Base-by-base conservation (phyloP, 2,329 filamentous ascomycete genomes). In the Trichoderma citrinoviride region DNA sequence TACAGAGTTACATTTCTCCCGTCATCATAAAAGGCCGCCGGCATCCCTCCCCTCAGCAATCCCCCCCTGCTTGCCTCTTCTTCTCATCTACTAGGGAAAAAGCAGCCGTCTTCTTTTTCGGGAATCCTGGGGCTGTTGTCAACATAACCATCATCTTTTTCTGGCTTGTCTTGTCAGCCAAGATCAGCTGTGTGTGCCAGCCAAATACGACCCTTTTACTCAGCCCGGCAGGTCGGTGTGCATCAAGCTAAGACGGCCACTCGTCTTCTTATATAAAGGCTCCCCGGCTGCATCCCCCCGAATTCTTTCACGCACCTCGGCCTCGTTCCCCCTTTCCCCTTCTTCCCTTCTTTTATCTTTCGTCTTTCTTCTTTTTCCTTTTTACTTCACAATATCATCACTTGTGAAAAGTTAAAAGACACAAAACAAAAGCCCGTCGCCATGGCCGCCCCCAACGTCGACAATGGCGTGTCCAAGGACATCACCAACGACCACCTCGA, bases 401-500 rank as follows among this genome's bases (percentile, higher is more conserved):
- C 21, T 54, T 62, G 60, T 44, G 23, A 17, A 49, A 50, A 40
- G 33, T 40, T n/a, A 14, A 37, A 14, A 10, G 12, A 37, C 33
- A 37, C 33, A 14, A 10, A n/a, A n/a, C n/a, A n/a, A n/a, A n/a
- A 37, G 33, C 17, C 27, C 46, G 47, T 33, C 65, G 53, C 10
- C 66, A 67, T 62, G 57, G 62, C 50, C 14, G 52, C 25, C 17
- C 40, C 25, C 40, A 65, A 67, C 21, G 33, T 65, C 37, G 61
- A 66, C 27, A 47, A 49, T 40, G 52, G 47, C 56, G 56, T 60
- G 50, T 49, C 50, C 33, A 67, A 65, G 40, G 52, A 44, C 55
- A 43, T 64, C 33, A 52, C 43, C 52, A 65, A 52, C 21, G 57
- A 65, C 21, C 58, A 64, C 17, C 63, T 67, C 47, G 67, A 67